Evolutionary conservation across 2,329 filamentous ascomycete species (phyloP).

Genomic region (Epicoccum sorghinum): DNA sequence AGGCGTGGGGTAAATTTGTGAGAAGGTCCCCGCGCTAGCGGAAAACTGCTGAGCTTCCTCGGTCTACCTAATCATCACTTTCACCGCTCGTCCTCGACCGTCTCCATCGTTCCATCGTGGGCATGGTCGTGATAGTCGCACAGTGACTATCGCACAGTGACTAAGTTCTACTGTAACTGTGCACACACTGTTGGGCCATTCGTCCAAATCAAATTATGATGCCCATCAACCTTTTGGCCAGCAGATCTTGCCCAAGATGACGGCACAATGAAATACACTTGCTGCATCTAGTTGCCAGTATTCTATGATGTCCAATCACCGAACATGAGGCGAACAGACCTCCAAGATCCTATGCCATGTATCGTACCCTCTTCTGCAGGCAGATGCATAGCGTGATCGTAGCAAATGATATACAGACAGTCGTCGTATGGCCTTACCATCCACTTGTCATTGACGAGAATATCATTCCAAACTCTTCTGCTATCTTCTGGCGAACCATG

Average conservation of each 20-base stretch:
- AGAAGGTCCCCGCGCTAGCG: constrained; percentile 11
- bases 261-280: neutral
- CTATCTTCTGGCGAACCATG: too few relatives aligned
- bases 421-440: neutral
- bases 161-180: neutral
- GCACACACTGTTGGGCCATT: too few relatives aligned
- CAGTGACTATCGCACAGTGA: neutral
- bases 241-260: too few relatives aligned
- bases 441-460: constrained; percentile 8
- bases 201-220: too few relatives aligned
- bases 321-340: neutral
- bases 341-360: constrained; percentile 1
- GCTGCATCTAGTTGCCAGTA: neutral
- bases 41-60: constrained; percentile 5
- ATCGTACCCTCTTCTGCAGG: constrained; percentile 1
- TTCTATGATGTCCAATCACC: neutral
- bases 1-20: constrained; percentile 13
- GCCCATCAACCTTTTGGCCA: too few relatives aligned
- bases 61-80: neutral
- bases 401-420: constrained; percentile 7
- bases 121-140: neutral
- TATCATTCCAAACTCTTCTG: neutral
- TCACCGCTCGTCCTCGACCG: neutral
- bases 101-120: too few relatives aligned
- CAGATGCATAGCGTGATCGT: constrained; percentile 10